Conservation (phyloP, 2,329 filamentous ascomycete genomes). For the Aspergillaceae sp. region DNA sequence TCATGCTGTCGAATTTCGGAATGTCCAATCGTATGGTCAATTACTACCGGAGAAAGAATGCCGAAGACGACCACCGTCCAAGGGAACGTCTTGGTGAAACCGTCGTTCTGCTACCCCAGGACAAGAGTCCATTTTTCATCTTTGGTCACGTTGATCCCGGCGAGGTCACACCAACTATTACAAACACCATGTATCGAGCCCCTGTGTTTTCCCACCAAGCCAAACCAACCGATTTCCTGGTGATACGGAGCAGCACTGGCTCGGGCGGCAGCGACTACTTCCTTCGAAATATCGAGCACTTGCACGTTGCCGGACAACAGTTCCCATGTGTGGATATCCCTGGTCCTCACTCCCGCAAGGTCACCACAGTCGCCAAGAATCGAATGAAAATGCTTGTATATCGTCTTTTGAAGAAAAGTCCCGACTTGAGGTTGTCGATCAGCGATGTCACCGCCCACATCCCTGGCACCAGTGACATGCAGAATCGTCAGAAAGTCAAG, state of each 20-base stretch:
- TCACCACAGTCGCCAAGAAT: constrained; percentile 95
- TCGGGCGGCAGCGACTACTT: constrained; percentile 71
- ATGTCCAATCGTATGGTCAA: constrained; percentile 97
- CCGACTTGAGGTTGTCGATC: constrained; percentile 60
- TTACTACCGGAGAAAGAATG: constrained; percentile 83
- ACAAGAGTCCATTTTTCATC: constrained; percentile 90
- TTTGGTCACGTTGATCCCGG: constrained; percentile 90
- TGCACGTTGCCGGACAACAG: constrained; percentile 85
- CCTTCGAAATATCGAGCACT: constrained; percentile 79
- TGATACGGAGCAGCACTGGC: constrained; percentile 73
- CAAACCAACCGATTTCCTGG: constrained; percentile 73
- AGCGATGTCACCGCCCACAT: constrained; percentile 88
- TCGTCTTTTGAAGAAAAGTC: constrained; percentile 71
- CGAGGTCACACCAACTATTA: constrained; percentile 79
- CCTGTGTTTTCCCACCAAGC: constrained; percentile 83
- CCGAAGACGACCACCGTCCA: constrained; percentile 64
- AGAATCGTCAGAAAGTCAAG: constrained; percentile 93
- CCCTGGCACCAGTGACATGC: constrained; percentile 84
- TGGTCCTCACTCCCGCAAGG: constrained; percentile 84
- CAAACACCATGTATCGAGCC: constrained; percentile 91
- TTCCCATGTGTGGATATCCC: constrained; percentile 89
- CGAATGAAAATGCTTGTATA: constrained; percentile 93
- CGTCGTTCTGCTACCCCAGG: constrained; percentile 78
- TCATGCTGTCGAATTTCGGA: constrained; percentile 87
- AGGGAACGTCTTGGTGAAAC: constrained; percentile 83